These are phyloP conservation scores for Alternaria hordeiaustralica DNA, from an alignment of 2,329 filamentous ascomycete species.

Conservation along the genomic window DNA sequence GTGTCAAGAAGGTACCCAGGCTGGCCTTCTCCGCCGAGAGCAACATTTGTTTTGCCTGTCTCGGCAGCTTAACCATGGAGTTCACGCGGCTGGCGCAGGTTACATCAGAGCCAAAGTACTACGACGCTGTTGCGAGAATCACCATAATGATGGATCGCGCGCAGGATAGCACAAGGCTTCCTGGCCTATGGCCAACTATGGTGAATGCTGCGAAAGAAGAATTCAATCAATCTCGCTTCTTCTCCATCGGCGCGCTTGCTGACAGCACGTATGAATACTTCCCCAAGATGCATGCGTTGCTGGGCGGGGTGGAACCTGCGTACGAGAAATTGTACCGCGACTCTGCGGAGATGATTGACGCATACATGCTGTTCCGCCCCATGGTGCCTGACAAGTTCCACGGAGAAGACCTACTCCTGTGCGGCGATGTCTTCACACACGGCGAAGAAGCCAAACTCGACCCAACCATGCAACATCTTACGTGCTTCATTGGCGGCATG, in stretches of 20 bases:
- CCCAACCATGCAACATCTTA: constrained; percentile 64
- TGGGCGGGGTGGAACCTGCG: constrained; percentile 52
- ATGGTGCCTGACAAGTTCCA: constrained; percentile 36
- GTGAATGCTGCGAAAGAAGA: constrained; percentile 46
- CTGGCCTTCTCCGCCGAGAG: constrained; percentile 45
- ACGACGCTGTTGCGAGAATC: constrained; percentile 45
- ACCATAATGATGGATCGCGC: constrained; percentile 38
- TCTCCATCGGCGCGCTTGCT: constrained; percentile 47
- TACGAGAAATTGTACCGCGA: constrained; percentile 65
- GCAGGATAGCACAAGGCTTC: constrained; percentile 42
- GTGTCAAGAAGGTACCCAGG: constrained; percentile 36
- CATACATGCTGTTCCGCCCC: constrained; percentile 59
- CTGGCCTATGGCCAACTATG: constrained; percentile 48
- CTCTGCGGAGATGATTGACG: constrained; percentile 51
- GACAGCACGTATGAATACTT: constrained; percentile 50
- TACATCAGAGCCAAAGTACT: constrained; percentile 45
- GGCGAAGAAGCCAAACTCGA: constrained; percentile 34
- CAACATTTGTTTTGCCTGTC: constrained; percentile 54
- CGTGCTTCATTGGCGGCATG: constrained; percentile 68
- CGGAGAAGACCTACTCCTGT: constrained; percentile 38
- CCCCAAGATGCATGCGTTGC: constrained; percentile 44
- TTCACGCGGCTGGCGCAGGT: constrained; percentile 49
- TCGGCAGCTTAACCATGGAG: constrained; percentile 54
- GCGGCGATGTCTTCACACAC: constrained; percentile 43
- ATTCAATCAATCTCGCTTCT: constrained; percentile 35